Base-by-base conservation (phyloP, 78 protist species). In the Mantamonas sphyraenae region DNA sequence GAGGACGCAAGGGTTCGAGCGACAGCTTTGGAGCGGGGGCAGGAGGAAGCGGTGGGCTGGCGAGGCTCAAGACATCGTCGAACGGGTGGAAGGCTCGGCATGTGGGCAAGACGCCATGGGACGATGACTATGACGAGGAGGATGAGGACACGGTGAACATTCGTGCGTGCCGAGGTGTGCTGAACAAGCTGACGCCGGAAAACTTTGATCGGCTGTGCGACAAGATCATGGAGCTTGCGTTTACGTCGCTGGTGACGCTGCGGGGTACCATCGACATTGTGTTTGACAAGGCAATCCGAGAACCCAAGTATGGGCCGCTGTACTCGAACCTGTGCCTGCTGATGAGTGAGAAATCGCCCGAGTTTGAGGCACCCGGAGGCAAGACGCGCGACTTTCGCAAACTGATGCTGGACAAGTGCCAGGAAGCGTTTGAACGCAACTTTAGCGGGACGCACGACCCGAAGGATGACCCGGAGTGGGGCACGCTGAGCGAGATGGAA, bases 101-200 rank as follows among this genome's bases (percentile, higher is more conserved):
- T n/a, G n/a, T n/a, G n/a, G n/a, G n/a, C n/a, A n/a, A n/a, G n/a
- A n/a, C n/a, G n/a, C n/a, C n/a, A n/a, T n/a, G n/a, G n/a, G n/a
- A n/a, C n/a, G n/a, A n/a, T n/a, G n/a, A n/a, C n/a, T n/a, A n/a
- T n/a, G 45, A 40, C 45, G 45, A 40, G 45, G 9, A 9, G 20
- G 45, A 40, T 4, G 20, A 9, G 20, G 61, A 56, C 33, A 12
- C 24, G 33, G 42, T 9, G 47, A 43, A 26, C 53, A 4, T 8
- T 19, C 2, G 60, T 1, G 50, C 1, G 62, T 30, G 43, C 45
- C 20, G 38, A 19, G 57, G 33, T 19, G 1, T 40, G 19, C 37
- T 68, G 26, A 68, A 68, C 73, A 68, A 68, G 73, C n/a, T 68
- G 31, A 40, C 73, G 28, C 61, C 59, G 19, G 73, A 68, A 10